phyloP scores from a whole-genome alignment of 805 yeast species.

The Metschnikowia kofuensis region DNA sequence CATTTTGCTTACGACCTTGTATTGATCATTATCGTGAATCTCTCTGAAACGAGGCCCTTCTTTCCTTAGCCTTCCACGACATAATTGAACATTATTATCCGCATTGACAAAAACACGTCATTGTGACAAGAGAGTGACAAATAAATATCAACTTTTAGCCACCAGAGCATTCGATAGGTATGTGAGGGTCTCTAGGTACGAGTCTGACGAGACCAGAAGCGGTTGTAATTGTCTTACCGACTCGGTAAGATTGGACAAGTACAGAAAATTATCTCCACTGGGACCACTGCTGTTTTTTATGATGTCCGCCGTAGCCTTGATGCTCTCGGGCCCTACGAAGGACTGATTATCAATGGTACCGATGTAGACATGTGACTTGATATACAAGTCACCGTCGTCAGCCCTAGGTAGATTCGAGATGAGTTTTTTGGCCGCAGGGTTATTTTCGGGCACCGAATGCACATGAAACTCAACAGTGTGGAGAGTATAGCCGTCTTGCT shows the following conservation, averaged over 20 bases:
- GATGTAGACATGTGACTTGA: slow-evolving; percentile 68
- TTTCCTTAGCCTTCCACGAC: too few relatives aligned
- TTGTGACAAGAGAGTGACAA: too few relatives aligned
- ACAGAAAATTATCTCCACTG: slow-evolving; percentile 77
- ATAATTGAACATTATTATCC: too few relatives aligned
- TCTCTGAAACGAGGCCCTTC: too few relatives aligned
- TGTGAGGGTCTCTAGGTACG: not conserved
- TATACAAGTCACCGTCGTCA: slow-evolving; percentile 37
- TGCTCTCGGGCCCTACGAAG: slow-evolving; percentile 77
- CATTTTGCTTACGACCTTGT: too few relatives aligned
- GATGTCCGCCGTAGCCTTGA: slow-evolving; percentile 55
- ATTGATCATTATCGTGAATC: too few relatives aligned
- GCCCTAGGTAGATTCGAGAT: slow-evolving; percentile 14
- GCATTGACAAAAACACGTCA: too few relatives aligned
- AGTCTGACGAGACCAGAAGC: not conserved
- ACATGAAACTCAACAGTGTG: slow-evolving; percentile 66
- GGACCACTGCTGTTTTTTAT: slow-evolving; percentile 66
- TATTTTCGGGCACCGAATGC: slow-evolving; percentile 17
- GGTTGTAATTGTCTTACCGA: slow-evolving; percentile 36
- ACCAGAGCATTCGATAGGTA: not conserved
- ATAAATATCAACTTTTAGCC: not conserved
- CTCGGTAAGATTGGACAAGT: slow-evolving; percentile 51
- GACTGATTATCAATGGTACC: slow-evolving; percentile 81
- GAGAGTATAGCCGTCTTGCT: slow-evolving; percentile 82
- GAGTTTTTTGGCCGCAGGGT: not conserved